phyloP scores from a whole-genome alignment of 2,329 filamentous ascomycete genomes.

The Claviceps digitariae region DNA sequence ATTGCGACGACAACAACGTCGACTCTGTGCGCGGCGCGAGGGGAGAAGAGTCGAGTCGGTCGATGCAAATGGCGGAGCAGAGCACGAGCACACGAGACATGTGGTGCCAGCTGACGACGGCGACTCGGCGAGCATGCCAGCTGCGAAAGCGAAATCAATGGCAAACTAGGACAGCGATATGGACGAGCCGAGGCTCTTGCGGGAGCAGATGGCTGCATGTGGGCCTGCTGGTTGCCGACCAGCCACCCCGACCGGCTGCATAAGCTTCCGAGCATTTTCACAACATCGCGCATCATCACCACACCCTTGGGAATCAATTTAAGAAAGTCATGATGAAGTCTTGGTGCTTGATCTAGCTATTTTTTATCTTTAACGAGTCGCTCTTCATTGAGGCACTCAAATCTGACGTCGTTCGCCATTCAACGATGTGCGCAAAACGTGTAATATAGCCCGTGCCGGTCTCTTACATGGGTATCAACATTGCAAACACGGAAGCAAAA shows the following conservation, averaged over 20 bases:
- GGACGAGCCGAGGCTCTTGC: neutral
- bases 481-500: neutral
- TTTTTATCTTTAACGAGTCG: neutral
- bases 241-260: neutral
- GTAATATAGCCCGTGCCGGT: neutral
- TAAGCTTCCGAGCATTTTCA: neutral
- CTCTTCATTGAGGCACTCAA: neutral
- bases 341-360: neutral
- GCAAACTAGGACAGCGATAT: neutral
- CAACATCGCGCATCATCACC: neutral
- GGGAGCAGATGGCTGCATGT: neutral
- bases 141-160: neutral
- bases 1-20: neutral
- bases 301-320: neutral
- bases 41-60: no score
- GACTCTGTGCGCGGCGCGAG: no score
- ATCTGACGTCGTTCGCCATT: neutral
- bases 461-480: constrained; percentile 4
- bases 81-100: neutral
- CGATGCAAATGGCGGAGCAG: no score
- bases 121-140: neutral
- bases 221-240: neutral
- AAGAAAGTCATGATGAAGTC: neutral
- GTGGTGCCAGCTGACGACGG: neutral
- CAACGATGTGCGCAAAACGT: neutral